Base-by-base conservation (phyloP, 192 early-diverging fungal species). In the Dispira parvispora region DNA sequence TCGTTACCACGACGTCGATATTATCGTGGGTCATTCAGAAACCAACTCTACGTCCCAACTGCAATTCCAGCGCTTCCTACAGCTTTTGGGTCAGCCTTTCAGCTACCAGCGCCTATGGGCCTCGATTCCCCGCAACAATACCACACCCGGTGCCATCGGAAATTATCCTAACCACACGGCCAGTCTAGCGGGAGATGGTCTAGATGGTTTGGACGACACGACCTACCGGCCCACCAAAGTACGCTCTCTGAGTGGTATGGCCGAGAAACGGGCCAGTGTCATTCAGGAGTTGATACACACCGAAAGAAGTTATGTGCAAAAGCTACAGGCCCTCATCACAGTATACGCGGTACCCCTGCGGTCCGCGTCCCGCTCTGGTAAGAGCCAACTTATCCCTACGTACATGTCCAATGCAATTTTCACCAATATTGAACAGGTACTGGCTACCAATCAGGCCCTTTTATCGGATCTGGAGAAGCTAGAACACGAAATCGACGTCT, bases 281-380 rank as follows among this genome's bases (percentile, higher is more conserved):
- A 78, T 83, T 47, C 70, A 77, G 62, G 82, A 84, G 64, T 73
- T 84, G 66, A 77, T 80, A 43, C 61, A 65, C 1, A 84, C 80
- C 10, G 82, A 84, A 64, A 69, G 75, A 57, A 80, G 78, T 62
- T 84, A 84, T 63, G 77, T 84, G 18, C 71, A 82, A 42, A 78
- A 75, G 52, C 62, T 84, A 52, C 67, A 73, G n/a, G 74, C 74
- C 45, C 61, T 81, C 4, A 73, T 80, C 18, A 69, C 74, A 62
- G 68, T 77, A 46, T 79, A 82, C 62, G 77, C 65, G 0, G 74
- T 72, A 47, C 82, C 82, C 12, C 67, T 84, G 62, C 68, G 72
- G 50, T 71, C 73, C 14, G 73, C 69, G 0, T 73, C 76, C 12
- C 78, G 73, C 38, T 49, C 56, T 44, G 67, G 66, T 42, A 61